Base-by-base conservation (phyloP, 2,329 filamentous ascomycete genomes). In the Xylariales sp. region DNA sequence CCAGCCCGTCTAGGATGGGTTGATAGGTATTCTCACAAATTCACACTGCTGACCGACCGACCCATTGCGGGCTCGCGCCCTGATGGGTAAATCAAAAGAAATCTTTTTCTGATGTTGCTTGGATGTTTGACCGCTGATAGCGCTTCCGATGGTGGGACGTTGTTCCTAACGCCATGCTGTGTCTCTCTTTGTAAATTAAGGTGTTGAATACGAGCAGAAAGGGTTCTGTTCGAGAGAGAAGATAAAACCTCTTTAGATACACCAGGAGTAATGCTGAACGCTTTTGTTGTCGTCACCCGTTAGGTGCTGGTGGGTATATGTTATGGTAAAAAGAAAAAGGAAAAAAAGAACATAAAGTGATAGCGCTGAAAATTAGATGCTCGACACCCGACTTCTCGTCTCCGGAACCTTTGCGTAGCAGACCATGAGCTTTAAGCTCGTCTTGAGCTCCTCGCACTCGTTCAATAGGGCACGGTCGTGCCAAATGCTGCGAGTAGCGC, bases 391-490 rank as follows among this genome's bases (percentile, higher is more conserved):
- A 32, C 55, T 52, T 39, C 60, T 56, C n/a, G 49, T 51, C 32
- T 76, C 71, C 5, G 89, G 89, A 43, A 91, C 88, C 54, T 91
- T 85, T 13, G 89, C 90, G 57, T 95, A 88, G 50, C 89, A 94
- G 41, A 97, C 90, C 60, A 94, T 80, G 52, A 97, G 72, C 60
- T 91, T 89, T 60, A 97, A 83, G 45, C 85, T 94, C 1, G 90
- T 94, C 12, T 85, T 83, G 57, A 85, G 82, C 58, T 85, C 82
- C 62, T 94, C 86, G 54, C 90, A 96, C 64, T 98, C 93, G 13
- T 78, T 69, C 32, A 97, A 67, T 19, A 97, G 65, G 8, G 74
- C 73, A 39, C 74, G 77, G 55, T 96, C 85, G 32, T 72, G 75
- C 84, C 90, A 97, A 48, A 97, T 86, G 57, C 85, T 77, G 31